phyloP scores from a whole-genome alignment of 202 grass and related monocot genomes.

The Hordeum pubiflorum region DNA sequence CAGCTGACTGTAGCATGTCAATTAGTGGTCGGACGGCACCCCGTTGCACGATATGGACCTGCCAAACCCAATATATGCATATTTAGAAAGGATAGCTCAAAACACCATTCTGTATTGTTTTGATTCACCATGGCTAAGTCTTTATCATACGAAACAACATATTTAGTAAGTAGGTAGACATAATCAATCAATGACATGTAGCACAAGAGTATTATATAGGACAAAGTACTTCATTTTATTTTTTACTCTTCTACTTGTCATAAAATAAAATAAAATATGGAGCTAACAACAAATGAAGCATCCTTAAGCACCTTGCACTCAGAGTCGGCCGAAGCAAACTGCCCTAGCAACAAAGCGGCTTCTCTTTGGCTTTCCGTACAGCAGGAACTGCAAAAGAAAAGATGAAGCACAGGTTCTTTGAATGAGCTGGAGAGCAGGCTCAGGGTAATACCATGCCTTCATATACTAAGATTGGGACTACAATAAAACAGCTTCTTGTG shows the following conservation, averaged over 20 bases:
- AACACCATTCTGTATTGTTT: background rate
- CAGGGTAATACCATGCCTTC: background rate
- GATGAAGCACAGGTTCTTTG: slow-evolving; percentile 21
- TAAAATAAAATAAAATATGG: background rate
- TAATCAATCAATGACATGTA: background rate
- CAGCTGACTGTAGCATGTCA: slow-evolving; percentile 93
- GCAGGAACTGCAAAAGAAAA: slow-evolving; percentile 58
- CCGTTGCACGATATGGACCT: slow-evolving; percentile 99
- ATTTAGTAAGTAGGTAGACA: background rate
- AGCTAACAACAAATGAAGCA: slow-evolving; percentile 18
- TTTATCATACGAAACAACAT: background rate
- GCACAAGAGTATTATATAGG: background rate
- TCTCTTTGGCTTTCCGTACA: slow-evolving; percentile 99
- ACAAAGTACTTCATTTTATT: background rate
- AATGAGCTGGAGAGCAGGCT: background rate
- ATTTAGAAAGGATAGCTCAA: background rate
- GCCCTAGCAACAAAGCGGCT: slow-evolving; percentile 93
- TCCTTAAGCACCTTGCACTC: slow-evolving; percentile 76
- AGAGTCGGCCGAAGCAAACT: slow-evolving; percentile 96
- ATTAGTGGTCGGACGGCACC: slow-evolving; percentile 85
- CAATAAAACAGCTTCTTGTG: background rate
- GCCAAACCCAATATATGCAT: slow-evolving; percentile 24
- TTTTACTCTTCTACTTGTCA: background rate
- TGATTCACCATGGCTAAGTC: background rate
- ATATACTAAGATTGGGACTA: background rate